phyloP scores from a whole-genome alignment of 345 rosid species.

The Lumnitzera racemosa region DNA sequence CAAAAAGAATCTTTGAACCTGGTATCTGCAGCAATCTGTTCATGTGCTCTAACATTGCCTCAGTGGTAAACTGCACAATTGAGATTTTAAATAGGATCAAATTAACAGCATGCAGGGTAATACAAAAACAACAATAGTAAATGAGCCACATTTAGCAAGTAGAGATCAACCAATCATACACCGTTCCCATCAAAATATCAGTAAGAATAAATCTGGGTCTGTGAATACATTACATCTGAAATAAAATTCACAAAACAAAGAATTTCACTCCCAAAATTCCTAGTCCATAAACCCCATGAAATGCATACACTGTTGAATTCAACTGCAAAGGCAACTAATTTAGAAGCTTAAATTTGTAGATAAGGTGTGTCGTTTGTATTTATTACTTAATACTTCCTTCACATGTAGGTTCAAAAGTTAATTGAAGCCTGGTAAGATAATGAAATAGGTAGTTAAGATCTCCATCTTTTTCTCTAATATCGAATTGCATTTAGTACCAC shows the following conservation, averaged over 20 bases:
- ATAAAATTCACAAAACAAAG: background rate
- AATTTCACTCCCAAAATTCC: background rate
- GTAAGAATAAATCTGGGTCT: background rate
- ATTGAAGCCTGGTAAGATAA: background rate
- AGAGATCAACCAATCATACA: background rate
- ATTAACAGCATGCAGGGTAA: background rate
- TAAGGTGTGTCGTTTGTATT: no score
- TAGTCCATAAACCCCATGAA: no score
- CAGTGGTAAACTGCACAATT: constrained; percentile 62
- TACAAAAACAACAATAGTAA: background rate
- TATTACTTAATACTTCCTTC: no score
- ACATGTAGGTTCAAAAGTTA: no score
- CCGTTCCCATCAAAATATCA: background rate
- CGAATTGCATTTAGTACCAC: no score
- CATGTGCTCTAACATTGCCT: constrained; percentile 79
- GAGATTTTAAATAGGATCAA: background rate
- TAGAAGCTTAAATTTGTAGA: no score
- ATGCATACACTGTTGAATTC: no score
- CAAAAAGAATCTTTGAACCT: constrained; percentile 84
- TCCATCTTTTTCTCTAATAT: background rate
- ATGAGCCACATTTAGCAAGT: background rate
- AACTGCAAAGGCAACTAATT: no score
- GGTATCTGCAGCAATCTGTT: constrained; percentile 70
- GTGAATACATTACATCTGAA: background rate
- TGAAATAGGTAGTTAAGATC: background rate